phyloP scores from a whole-genome alignment of 441 rosid species.

The Sinapis alba region DNA sequence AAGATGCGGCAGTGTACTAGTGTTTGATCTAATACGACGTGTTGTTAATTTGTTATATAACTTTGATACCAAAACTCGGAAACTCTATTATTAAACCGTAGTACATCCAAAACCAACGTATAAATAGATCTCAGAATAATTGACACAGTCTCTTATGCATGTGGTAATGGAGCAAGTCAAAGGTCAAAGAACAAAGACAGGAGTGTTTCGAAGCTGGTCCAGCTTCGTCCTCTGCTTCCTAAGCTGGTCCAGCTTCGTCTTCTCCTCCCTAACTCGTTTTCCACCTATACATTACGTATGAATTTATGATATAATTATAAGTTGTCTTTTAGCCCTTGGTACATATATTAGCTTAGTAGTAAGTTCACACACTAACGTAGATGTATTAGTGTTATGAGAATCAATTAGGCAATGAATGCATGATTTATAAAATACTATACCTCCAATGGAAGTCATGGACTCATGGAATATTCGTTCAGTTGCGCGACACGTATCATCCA shows the following conservation, averaged over 20 bases:
- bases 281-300: background rate
- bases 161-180: slow-evolving; percentile 35
- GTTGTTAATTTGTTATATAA: slow-evolving; percentile 4
- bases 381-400: slow-evolving; percentile 13
- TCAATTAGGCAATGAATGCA: slow-evolving; percentile 22
- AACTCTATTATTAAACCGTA: slow-evolving; percentile 15
- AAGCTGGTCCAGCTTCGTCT: too few species aligned
- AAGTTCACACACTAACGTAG: slow-evolving; percentile 4
- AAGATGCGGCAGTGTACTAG: background rate
- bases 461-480: background rate
- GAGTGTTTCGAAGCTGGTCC: slow-evolving; percentile 37
- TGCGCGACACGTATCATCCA: slow-evolving; percentile 30
- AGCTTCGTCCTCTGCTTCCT: background rate
- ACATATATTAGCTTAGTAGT: background rate
- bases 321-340: background rate
- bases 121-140: slow-evolving; percentile 18
- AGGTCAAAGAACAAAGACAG: slow-evolving; percentile 35
- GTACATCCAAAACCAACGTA: slow-evolving; percentile 14
- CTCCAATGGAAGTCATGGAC: background rate
- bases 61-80: slow-evolving; percentile 11
- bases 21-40: slow-evolving; percentile 12
- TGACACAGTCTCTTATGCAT: slow-evolving; percentile 22
- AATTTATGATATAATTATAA: background rate
- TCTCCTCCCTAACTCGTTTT: background rate
- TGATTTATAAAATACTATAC: slow-evolving; percentile 2